Base-by-base conservation (phyloP, 2,329 filamentous ascomycete species). In the Paracorniculantispora psalliotae region DNA sequence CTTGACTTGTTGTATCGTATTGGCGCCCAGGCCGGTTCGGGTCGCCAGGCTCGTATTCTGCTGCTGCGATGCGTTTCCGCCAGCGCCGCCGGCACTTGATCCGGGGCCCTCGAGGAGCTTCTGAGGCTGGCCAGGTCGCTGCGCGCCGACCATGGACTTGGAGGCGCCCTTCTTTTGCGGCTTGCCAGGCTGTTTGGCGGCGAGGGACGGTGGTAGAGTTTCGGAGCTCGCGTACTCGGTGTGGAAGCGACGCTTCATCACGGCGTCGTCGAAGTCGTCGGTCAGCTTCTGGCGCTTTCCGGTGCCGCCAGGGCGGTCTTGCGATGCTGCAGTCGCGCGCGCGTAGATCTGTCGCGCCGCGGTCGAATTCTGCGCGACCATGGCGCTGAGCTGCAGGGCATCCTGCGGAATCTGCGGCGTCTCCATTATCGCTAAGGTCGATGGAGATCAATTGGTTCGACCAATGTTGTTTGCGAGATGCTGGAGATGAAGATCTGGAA, bases 171-270 rank as follows among this genome's bases (percentile, higher is more conserved):
- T 73, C 63, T 69, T 74, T 2, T 66, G 62, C 52, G 72, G 65
- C 39, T 68, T 71, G 9, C 67, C 83, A 21, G 89, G 87, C 72
- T 92, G 88, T 71, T 92, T 94, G 23, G 90, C 87, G 37, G 90
- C 90, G 21, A 97, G 81, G 1, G 84, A 84, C 23, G 88, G 84
- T 6, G 92, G 92, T 3, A 97, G 81, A 62, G 89, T 87, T 69
- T 86, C 84, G 23, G 94, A 87, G 68, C 87, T 79, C 66, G 86
- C 83, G 73, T 96, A 97, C 76, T 97, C 92, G 68, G 79, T 79
- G 56, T 81, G 80, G 69, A 90, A 85, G 50, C 87, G 83, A 57
- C 67, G 68, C 65, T 74, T 73, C 63, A 72, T 63, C 57, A 69
- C 62, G 52, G 69, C 65, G 49, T 73, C 72, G 57, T 71, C 67